Conservation (phyloP, 2,329 filamentous ascomycete genomes). For the Fusarium brachygibbosum region DNA sequence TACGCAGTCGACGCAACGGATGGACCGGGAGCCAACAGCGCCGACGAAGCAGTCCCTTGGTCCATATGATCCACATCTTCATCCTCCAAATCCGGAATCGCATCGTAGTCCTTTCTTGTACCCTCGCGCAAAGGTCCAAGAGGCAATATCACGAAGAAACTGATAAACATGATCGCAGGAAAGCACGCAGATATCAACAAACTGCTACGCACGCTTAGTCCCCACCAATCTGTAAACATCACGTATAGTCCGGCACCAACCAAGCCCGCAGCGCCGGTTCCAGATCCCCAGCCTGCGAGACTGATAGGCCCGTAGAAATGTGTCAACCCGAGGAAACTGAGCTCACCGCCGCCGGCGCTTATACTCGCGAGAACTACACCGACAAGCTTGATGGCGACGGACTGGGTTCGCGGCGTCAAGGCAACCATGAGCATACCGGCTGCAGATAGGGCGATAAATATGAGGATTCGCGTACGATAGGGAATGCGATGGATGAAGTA, state of each 20-base stretch:
- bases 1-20: constrained; percentile 58
- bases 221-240: constrained; percentile 82
- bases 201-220: constrained; percentile 79
- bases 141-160: constrained; percentile 88
- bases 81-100: constrained; percentile 60
- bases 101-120: constrained; percentile 66
- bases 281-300: constrained; percentile 91
- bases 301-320: constrained; percentile 93
- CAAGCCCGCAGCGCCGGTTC: constrained; percentile 89
- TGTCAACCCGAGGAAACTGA: constrained; percentile 90
- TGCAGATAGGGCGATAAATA: constrained; percentile 82
- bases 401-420: constrained; percentile 75
- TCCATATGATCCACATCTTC: constrained; percentile 55
- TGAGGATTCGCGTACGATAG: constrained; percentile 79
- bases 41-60: constrained; percentile 60
- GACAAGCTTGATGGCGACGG: constrained; percentile 80
- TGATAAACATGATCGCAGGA: constrained; percentile 84
- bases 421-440: constrained; percentile 91
- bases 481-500: constrained; percentile 94
- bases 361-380: constrained; percentile 89
- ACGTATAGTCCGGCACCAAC: constrained; percentile 91
- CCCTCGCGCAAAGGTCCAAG: constrained; percentile 70
- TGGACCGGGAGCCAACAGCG: constrained; percentile 62
- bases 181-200: constrained; percentile 83
- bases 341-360: constrained; percentile 87